phyloP scores from a whole-genome alignment of 352 stramenopile species.

The Pythium angustatum region DNA sequence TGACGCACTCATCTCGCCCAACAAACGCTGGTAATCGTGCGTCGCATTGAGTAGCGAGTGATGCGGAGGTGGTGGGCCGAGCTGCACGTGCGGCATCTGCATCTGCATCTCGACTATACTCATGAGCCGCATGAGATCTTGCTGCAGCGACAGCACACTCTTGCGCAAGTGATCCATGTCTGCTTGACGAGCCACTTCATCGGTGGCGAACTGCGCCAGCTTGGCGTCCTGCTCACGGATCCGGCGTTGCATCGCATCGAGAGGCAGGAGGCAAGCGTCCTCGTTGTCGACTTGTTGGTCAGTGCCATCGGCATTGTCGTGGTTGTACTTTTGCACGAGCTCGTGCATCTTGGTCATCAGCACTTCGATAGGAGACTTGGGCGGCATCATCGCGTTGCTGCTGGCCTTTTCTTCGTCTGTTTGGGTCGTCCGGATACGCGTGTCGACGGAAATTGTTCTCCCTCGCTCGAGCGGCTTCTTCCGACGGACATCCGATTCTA shows the following conservation, averaged over 20 bases:
- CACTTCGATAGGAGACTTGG: slow-evolving; percentile 44
- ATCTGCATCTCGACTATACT: slow-evolving; percentile 79
- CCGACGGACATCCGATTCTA: no score
- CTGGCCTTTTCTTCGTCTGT: background rate
- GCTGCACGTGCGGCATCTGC: slow-evolving; percentile 47
- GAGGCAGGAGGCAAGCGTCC: background rate
- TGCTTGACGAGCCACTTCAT: slow-evolving; percentile 33
- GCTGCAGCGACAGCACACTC: slow-evolving; percentile 67
- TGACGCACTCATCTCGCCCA: slow-evolving; percentile 13
- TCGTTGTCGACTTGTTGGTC: background rate
- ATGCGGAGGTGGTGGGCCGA: slow-evolving; percentile 9
- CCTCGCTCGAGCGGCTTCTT: no score
- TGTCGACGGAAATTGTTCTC: slow-evolving; percentile 29
- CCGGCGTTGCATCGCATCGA: slow-evolving; percentile 29
- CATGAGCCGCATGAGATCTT: slow-evolving; percentile 74
- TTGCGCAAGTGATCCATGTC: slow-evolving; percentile 59
- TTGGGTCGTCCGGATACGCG: background rate
- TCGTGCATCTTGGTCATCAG: slow-evolving; percentile 61
- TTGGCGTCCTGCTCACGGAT: slow-evolving; percentile 35
- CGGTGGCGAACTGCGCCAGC: slow-evolving; percentile 33
- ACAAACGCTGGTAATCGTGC: slow-evolving; percentile 24
- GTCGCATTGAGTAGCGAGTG: slow-evolving; percentile 6
- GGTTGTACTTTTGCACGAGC: slow-evolving; percentile 51
- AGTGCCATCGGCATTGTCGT: background rate
- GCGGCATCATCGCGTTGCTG: slow-evolving; percentile 16